A percentile compares a stretch with the other conserved stretches of the same genome.
Evolutionary conservation across 768 basidiomycete genomes (phyloP).

Genomic region (Ephemerocybe angulata): DNA sequence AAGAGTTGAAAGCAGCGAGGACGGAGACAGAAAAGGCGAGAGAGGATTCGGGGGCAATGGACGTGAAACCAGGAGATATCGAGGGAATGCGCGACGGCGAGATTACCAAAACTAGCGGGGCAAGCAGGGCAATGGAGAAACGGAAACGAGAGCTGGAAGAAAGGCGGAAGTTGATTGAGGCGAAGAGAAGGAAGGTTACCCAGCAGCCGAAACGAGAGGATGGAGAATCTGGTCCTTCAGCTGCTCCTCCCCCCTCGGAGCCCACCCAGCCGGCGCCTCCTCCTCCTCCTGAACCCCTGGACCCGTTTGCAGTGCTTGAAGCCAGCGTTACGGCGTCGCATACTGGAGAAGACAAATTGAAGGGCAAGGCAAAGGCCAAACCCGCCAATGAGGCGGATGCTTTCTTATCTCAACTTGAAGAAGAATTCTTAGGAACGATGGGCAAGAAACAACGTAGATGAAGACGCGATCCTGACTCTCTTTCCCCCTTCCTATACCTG

Average conservation of each 20-base stretch:
- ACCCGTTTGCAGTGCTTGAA: constrained; percentile 55
- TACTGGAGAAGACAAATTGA: constrained; percentile 23
- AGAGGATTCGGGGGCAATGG: constrained; percentile 56
- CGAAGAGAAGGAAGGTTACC: constrained; percentile 57
- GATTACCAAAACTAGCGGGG: constrained; percentile 19
- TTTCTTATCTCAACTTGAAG: constrained; percentile 64
- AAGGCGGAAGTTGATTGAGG: constrained; percentile 56
- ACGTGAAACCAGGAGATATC: constrained; percentile 64
- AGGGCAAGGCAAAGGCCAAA: constrained; percentile 7
- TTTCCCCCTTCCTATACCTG: too few species aligned
- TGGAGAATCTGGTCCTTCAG: background rate
- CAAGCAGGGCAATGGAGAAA: constrained; percentile 66
- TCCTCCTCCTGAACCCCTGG: constrained; percentile 19
- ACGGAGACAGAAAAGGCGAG: constrained; percentile 67
- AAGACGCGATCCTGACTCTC: too few species aligned
- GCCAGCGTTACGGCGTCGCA: constrained; percentile 16
- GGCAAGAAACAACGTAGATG: constrained; percentile 25
- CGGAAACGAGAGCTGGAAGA: constrained; percentile 73
- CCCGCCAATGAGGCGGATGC: constrained; percentile 47
- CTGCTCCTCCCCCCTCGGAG: background rate
- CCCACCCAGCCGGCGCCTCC: background rate
- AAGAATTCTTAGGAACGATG: constrained; percentile 44
- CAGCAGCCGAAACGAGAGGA: constrained; percentile 9
- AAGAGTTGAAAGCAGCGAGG: constrained; percentile 63
- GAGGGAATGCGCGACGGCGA: constrained; percentile 64